Evolutionary conservation across 2,329 filamentous ascomycete genomes (phyloP).

Genomic region (Dactylellina cionopaga): DNA sequence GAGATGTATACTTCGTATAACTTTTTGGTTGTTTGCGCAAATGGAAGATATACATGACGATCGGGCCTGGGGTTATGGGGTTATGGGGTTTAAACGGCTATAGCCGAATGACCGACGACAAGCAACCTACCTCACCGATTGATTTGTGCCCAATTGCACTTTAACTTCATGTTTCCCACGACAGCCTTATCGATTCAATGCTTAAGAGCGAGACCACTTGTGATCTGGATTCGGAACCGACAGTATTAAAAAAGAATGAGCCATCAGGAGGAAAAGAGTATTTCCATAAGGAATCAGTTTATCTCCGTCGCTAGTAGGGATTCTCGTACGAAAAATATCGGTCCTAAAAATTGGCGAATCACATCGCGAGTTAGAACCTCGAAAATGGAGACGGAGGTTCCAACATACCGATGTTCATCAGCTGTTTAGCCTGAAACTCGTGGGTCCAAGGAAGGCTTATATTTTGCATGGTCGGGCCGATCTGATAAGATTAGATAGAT

Average conservation of each 20-base stretch:
- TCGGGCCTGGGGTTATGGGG: not conserved
- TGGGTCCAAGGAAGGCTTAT: slow-evolving; percentile 9
- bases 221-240: slow-evolving; percentile 1
- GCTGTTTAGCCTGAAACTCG: slow-evolving; percentile 29
- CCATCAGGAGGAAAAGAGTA: slow-evolving; percentile 18
- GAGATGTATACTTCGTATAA: too few relatives aligned
- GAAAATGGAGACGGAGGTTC: slow-evolving; percentile 43
- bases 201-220: too few relatives aligned
- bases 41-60: not conserved
- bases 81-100: slow-evolving; percentile 6
- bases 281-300: slow-evolving; percentile 6
- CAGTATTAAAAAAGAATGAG: not conserved
- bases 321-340: slow-evolving; percentile 39
- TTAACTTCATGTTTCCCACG: not conserved
- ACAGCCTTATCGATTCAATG: not conserved
- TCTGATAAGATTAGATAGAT: slow-evolving; percentile 44
- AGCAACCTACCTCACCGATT: not conserved
- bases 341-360: slow-evolving; percentile 22
- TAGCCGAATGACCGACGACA: slow-evolving; percentile 1
- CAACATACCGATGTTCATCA: slow-evolving; percentile 39
- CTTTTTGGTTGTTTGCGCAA: not conserved
- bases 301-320: slow-evolving; percentile 34
- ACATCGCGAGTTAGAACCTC: not conserved
- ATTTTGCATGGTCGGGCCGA: slow-evolving; percentile 13
- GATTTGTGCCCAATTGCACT: not conserved